A percentile compares a stretch with the other conserved stretches of the same genome.
Conservation (phyloP, 164 flowering plant species). For the Magnolia changhungtana region DNA sequence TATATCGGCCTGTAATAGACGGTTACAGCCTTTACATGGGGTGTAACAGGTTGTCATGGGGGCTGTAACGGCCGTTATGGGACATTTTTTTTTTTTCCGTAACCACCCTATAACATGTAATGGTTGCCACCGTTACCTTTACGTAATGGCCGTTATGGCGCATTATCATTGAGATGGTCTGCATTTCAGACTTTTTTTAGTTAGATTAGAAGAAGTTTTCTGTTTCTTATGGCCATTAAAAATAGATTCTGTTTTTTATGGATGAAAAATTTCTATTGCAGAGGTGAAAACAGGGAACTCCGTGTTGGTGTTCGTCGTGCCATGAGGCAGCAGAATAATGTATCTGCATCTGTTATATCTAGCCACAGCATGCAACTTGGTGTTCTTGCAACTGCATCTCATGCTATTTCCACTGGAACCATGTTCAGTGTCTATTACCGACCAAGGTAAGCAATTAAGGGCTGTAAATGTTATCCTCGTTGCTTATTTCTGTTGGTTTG, state of each 20-base stretch:
- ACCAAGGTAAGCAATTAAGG: conserved; percentile 46
- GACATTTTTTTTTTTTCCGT: too few relatives aligned
- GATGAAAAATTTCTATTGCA: conserved; percentile 10
- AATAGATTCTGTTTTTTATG: not conserved
- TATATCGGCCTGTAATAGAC: too few relatives aligned
- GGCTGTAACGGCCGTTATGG: too few relatives aligned
- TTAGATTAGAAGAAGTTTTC: not conserved
- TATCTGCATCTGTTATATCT: conserved; percentile 45
- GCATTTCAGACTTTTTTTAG: not conserved
- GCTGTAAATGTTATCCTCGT: not conserved
- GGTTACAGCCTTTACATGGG: too few relatives aligned
- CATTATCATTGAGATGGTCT: not conserved
- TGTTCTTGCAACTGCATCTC: conserved; percentile 50
- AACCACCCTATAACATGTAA: too few relatives aligned
- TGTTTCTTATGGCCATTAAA: not conserved
- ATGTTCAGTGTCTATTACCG: conserved; percentile 48
- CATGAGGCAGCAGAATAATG: conserved; percentile 21
- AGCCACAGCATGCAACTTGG: conserved; percentile 61
- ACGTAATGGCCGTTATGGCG: too few relatives aligned
- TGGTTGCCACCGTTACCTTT: too few relatives aligned
- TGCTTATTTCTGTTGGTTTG: not conserved
- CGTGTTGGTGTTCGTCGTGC: conserved; percentile 56
- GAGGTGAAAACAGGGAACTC: conserved; percentile 54
- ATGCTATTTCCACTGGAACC: conserved; percentile 51
- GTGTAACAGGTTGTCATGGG: too few relatives aligned